Evolutionary conservation across 768 basidiomycete species (phyloP).

Genomic region (Lentinula detonsa): DNA sequence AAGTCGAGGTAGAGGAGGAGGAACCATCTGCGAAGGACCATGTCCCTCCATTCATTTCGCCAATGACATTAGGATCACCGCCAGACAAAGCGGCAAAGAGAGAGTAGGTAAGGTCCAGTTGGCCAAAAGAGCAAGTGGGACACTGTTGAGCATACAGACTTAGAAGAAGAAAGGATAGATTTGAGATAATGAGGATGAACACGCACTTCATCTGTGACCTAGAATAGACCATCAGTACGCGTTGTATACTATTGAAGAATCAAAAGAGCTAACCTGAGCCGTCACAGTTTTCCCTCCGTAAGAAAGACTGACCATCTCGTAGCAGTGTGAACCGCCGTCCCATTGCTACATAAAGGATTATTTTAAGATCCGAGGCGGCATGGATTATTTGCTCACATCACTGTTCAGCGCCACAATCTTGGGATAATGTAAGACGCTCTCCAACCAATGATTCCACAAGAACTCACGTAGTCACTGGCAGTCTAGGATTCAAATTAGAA

Average conservation of each 20-base stretch:
- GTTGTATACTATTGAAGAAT: neutral
- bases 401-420: constrained; percentile 40
- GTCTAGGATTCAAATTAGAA: neutral
- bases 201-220: constrained; percentile 30
- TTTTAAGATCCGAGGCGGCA: neutral
- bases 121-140: constrained; percentile 27
- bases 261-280: neutral
- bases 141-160: constrained; percentile 23
- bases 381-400: neutral
- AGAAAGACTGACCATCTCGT: constrained; percentile 36
- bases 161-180: neutral
- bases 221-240: constrained; percentile 9
- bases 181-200: neutral
- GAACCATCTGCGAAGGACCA: constrained; percentile 30
- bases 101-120: constrained; percentile 39
- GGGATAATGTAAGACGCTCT: neutral
- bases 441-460: neutral
- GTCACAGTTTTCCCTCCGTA: constrained; percentile 24
- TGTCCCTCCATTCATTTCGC: constrained; percentile 26
- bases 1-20: constrained; percentile 2
- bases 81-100: constrained; percentile 38
- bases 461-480: constrained; percentile 23
- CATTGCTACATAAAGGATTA: constrained; percentile 25
- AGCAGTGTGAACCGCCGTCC: constrained; percentile 34
- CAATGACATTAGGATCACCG: constrained; percentile 15